These are phyloP conservation scores for Trypethelium eluteriae DNA, from an alignment of 495 filamentous ascomycete genomes.

Conservation along the genomic window DNA sequence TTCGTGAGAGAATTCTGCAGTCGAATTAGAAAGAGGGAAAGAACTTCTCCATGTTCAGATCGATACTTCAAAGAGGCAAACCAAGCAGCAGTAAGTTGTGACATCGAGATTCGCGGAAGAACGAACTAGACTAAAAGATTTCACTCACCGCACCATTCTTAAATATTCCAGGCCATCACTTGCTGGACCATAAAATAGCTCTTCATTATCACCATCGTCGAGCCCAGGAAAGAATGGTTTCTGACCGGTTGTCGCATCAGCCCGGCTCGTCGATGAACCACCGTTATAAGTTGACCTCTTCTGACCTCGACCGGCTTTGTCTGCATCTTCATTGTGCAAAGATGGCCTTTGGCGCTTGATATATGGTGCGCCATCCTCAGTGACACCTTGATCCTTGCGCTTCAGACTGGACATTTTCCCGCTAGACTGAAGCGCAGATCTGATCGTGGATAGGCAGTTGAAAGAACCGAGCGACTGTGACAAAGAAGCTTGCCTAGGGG, in stretches of 20 bases:
- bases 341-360: not conserved
- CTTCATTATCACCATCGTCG: not conserved
- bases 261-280: not conserved
- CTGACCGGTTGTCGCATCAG: not conserved
- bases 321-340: not conserved
- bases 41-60: too few relatives aligned
- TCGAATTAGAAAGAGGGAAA: too few relatives aligned
- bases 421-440: not conserved
- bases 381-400: slow-evolving; percentile 1
- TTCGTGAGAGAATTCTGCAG: too few relatives aligned
- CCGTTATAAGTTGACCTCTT: not conserved
- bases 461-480: not conserved
- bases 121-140: not conserved
- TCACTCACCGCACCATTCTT: slow-evolving; percentile 2
- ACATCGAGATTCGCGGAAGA: not conserved
- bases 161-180: slow-evolving; percentile 7
- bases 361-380: not conserved
- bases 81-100: not conserved
- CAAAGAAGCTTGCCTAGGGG: not conserved
- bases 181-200: not conserved
- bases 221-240: not conserved
- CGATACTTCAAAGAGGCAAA: too few relatives aligned
- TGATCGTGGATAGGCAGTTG: not conserved
- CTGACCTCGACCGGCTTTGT: not conserved
- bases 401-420: not conserved